These are phyloP conservation scores for Ceratocystis lukuohia DNA, from an alignment of 2,329 filamentous ascomycete species.

Conservation along the genomic window DNA sequence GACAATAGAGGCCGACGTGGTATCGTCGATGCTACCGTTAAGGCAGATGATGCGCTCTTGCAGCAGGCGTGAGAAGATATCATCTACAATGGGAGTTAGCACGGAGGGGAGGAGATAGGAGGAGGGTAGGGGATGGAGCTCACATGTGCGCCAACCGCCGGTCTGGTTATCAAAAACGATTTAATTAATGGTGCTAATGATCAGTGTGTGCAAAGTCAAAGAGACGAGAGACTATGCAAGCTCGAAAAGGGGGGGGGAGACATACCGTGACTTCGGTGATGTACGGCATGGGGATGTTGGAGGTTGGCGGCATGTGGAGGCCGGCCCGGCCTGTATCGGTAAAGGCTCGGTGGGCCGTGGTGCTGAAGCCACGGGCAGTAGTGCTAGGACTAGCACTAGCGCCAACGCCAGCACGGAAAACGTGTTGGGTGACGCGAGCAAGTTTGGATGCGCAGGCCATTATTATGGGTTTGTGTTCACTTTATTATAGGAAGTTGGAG, in stretches of 20 bases:
- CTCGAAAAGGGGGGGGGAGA: background rate
- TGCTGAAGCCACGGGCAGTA: background rate
- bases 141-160: constrained; percentile 67
- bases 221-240: background rate
- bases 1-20: constrained; percentile 82
- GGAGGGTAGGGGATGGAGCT: constrained; percentile 25
- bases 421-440: background rate
- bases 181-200: constrained; percentile 23
- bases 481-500: too few relatives aligned
- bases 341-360: background rate
- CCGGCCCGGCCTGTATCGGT: constrained; percentile 20
- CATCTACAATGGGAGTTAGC: constrained; percentile 25
- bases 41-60: constrained; percentile 88
- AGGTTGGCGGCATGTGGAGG: constrained; percentile 24
- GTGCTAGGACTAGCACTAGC: too few relatives aligned
- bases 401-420: background rate
- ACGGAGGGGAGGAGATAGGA: background rate
- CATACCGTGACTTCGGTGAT: constrained; percentile 43
- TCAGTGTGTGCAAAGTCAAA: background rate
- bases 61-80: constrained; percentile 69
- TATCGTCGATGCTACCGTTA: constrained; percentile 83
- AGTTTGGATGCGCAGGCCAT: background rate
- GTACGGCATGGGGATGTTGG: constrained; percentile 44
- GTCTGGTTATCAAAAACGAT: constrained; percentile 35
- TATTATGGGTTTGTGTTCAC: too few relatives aligned